Percentiles rank a stretch among this genome's conserved stretches.
phyloP scores from a whole-genome alignment of 345 rosid genomes.

The Sisymbrium irio region DNA sequence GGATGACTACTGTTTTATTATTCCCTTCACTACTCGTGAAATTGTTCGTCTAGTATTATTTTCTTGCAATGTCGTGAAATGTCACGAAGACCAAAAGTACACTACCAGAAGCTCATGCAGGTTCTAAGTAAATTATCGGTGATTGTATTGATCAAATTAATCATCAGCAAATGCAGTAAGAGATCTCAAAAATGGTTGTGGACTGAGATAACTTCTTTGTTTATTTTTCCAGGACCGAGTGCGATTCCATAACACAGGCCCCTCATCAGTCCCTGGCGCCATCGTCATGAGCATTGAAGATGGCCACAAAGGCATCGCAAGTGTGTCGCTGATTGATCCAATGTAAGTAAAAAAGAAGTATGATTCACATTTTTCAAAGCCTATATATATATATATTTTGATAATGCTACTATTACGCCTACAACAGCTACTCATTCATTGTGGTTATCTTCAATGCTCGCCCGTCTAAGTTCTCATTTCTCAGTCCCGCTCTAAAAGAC shows the following conservation, averaged over 20 bases:
- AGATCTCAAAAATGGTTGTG: background rate
- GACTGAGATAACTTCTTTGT: background rate
- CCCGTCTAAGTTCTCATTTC: constrained; percentile 58
- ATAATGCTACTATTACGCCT: constrained; percentile 11
- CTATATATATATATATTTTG: background rate
- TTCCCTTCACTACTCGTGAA: background rate
- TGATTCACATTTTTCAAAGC: background rate
- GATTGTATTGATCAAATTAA: constrained; percentile 3
- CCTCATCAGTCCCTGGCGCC: constrained; percentile 68
- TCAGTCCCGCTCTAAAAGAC: constrained; percentile 42
- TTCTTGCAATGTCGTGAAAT: background rate
- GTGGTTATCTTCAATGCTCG: constrained; percentile 67
- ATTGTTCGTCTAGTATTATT: background rate
- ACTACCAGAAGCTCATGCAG: background rate
- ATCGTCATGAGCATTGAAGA: constrained; percentile 91
- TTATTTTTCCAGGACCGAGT: constrained; percentile 50
- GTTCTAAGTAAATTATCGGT: background rate
- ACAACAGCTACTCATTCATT: constrained; percentile 65
- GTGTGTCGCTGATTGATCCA: constrained; percentile 69
- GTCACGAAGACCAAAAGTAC: background rate
- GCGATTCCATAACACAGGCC: constrained; percentile 72
- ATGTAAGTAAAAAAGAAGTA: constrained; percentile 43
- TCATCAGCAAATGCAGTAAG: background rate
- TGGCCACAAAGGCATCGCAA: constrained; percentile 56
- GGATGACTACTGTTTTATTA: background rate